Conservation (phyloP, 257 asterid genomes). For the Linderniella brevidens region DNA sequence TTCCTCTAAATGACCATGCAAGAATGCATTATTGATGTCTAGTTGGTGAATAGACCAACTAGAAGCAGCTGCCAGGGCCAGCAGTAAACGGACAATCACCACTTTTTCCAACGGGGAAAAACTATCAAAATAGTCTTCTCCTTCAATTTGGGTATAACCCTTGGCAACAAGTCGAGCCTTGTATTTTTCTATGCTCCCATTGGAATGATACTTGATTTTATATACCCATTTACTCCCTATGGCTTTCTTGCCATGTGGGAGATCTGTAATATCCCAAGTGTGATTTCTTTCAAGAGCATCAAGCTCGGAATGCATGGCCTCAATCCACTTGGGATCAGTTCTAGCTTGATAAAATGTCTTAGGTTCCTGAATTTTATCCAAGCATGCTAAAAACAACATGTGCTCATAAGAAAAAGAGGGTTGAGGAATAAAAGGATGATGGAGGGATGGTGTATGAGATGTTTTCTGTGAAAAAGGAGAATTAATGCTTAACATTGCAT, state of each 20-base stretch:
- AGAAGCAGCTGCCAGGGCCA: not conserved
- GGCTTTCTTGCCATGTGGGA: not conserved
- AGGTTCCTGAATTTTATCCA: not conserved
- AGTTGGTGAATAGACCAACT: not conserved
- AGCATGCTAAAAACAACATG: not conserved
- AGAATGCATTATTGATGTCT: not conserved
- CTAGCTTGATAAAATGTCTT: not conserved
- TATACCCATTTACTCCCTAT: not conserved
- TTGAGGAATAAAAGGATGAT: not conserved
- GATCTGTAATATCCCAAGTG: not conserved
- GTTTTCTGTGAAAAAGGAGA: too few relatives aligned
- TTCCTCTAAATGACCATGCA: not conserved
- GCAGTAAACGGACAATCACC: not conserved
- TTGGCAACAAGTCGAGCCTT: not conserved
- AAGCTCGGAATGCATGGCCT: not conserved
- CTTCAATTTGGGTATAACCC: constrained; percentile 1
- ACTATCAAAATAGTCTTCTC: not conserved
- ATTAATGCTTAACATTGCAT: too few relatives aligned
- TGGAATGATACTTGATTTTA: not conserved
- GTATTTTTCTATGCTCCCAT: not conserved
- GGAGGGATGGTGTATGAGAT: too few relatives aligned
- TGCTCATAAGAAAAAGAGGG: not conserved
- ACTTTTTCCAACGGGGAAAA: not conserved
- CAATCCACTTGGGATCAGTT: not conserved
- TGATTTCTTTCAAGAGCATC: not conserved